Conservation (phyloP, 1,284 basidiomycete genomes). For the Porogramme epimiltina region DNA sequence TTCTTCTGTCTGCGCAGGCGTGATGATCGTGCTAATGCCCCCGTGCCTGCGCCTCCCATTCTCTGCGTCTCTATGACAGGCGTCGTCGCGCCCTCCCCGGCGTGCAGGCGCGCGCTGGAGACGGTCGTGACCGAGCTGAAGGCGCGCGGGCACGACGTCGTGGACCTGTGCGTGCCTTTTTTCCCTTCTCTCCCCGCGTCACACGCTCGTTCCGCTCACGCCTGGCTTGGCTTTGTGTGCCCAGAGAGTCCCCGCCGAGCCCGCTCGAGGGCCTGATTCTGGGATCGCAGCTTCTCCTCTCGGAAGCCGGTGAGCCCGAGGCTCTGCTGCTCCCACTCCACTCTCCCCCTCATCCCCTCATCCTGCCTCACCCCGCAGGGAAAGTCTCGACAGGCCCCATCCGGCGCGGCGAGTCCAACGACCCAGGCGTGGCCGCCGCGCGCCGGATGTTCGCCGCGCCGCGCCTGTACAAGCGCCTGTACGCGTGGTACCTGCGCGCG, state of each 20-base stretch:
- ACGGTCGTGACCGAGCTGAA: conserved; percentile 49
- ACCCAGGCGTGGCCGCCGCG: conserved; percentile 42
- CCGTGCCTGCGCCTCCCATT: no score
- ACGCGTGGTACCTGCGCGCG: conserved; percentile 41
- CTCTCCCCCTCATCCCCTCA: not conserved
- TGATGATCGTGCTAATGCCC: not conserved
- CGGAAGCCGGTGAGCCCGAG: conserved; percentile 37
- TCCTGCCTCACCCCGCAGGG: conserved; percentile 11
- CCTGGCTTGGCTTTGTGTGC: not conserved
- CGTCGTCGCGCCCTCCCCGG: conserved; percentile 58
- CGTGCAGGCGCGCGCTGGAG: conserved; percentile 57
- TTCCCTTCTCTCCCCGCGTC: not conserved
- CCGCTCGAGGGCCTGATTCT: conserved; percentile 40
- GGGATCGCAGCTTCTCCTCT: conserved; percentile 39
- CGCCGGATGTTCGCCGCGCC: conserved; percentile 41
- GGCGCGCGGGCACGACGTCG: conserved; percentile 51
- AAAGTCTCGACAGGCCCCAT: conserved; percentile 33
- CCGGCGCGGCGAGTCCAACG: conserved; percentile 45
- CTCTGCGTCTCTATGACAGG: conserved; percentile 22
- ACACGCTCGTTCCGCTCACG: not conserved
- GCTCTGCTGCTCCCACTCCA: not conserved
- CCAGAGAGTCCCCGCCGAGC: conserved; percentile 41
- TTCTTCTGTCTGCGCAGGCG: not conserved
- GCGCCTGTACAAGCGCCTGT: conserved; percentile 37
- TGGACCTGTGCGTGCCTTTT: conserved; percentile 41